Evolutionary conservation across 2,329 filamentous ascomycete genomes (phyloP), one percentile per base, ranked within the genome.

Genomic region (Phaeosphaeria sp.): DNA sequence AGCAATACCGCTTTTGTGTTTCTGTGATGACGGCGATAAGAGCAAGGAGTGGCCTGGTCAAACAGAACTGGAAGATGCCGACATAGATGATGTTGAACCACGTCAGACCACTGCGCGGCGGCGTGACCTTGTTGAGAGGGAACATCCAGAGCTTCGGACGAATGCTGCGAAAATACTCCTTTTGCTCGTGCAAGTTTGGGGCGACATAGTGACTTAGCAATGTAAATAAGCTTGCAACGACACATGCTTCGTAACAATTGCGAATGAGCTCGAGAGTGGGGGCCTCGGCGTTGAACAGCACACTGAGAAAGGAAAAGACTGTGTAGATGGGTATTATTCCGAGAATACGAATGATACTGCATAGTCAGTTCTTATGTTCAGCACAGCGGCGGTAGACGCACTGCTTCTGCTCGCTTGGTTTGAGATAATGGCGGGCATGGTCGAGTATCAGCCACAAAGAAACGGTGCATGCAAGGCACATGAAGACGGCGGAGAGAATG

Each of bases 21-120:
- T 96, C 86, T 0, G 90, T 87, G 36, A 91, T 78, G 20, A 95
- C 90, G 0, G 92, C 89, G 17, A 91, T 87, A 57, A 94, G 83
- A 30, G 92, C 95, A 84, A 93, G 92, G 69, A 89, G 78, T 18
- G 94, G 89, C 46, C 91, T 87, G 61, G 94, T 87, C 69, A 94
- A 88, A 79, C 91, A 93, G 79, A 95, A 96, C 71, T 96, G 92
- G 77, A 93, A 96, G 54, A 95, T 84, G 53, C 89, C 88, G 47
- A 91, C 84, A 90, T 90, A 95, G 66, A 93, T 84, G 58, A 93
- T 87, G 74, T 96, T 96, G 79, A 96, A 96, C 91, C 91, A 95
- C 1, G 92, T 96, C 74, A 96, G 79, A 1, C 92, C 92, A 76
- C 90, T 95, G 64, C 85, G 82, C 0, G 92, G 92, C n/a, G 84